Evolutionary conservation across 2,329 filamentous ascomycete genomes (phyloP), one percentile per base, ranked within the genome.

Genomic region (Cladosporium sp.): DNA sequence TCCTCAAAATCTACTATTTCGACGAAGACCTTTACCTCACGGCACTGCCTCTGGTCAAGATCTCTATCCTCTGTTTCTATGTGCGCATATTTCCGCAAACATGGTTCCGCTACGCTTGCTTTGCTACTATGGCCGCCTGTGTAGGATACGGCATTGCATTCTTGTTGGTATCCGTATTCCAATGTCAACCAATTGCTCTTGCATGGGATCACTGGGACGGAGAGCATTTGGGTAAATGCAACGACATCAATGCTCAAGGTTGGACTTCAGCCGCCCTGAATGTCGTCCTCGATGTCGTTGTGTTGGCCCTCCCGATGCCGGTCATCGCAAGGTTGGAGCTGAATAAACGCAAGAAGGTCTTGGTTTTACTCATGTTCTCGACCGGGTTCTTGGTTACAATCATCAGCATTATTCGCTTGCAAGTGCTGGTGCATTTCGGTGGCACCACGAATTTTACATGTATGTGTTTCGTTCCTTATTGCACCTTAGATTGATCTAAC

Each of bases 11-110:
- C 49, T 36, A 67, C 43, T 67, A 65, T 34, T 65, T 51, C 28
- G 65, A 67, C 21, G 65, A 67, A 49, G 63, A 65, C 8, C 57
- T 67, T 13, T 67, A 67, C 57, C 36, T 66, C n/a, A 67, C 64
- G 14, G 59, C 53, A n/a, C 36, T 67, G 2, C 66, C 66, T 26
- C 30, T 76, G 49, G 77, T 73, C 66, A 78, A 78, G 66, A 69
- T 74, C 7, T 75, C 75, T 3, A 73, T 77, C 30, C 68, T 76
- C 10, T 71, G 71, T 26, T 71, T 76, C 10, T 77, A 77, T 66
- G 71, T 76, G 43, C 74, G 76, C 48, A 74, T 77, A 49, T 79
- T 78, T 54, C 70, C 70, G 18, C 65, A 75, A 16, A 65, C 69
- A 18, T 67, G 66, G 28, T 76, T 77, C 54, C 72, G 74, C 30